Evolutionary conservation across 1,139 yeast genomes (phyloP), one percentile per base, ranked within the genome.

Genomic region (Saccharomyces pastorianus): DNA sequence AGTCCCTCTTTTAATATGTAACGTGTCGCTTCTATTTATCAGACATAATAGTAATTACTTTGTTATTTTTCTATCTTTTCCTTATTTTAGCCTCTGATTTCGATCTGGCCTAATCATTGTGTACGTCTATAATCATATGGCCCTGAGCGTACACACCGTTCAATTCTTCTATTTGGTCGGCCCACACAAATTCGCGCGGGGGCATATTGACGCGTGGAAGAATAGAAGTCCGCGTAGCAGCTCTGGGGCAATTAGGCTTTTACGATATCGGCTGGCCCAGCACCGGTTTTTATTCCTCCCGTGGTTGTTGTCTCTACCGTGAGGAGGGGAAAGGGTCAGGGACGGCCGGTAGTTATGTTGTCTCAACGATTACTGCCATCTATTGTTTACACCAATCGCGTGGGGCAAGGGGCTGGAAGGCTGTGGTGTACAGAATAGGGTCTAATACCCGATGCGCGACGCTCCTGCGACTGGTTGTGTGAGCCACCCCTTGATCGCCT

Each of bases 401-500:
- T 38, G 44, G 44, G 44, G 44, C 44, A 38, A 11, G 44, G 44
- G 44, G 44, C n/a, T 4, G n/a, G 13, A 4, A 20, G 13, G 44
- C n/a, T 38, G 44, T 38, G 44, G 44, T 38, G 44, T 20, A 38
- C 44, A 9, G 44, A 11, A 38, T 38, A 38, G 44, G 44, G 44
- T 38, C 44, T 38, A 9, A 11, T 25, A 11, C 23, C n/a, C 25
- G 8, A 13, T 20, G 6, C 6, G 26, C 13, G 2, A 13, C 25
- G 44, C 13, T 23, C 44, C 44, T 38, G 44, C 44, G 44, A 13
- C 26, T 11, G 4, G 13, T 20, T 38, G 44, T 38, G 25, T 38
- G 44, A 38, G 44, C 44, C 44, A 38, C 25, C 44, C 44, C 44
- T 38, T 38, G 44, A 38, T 38, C 25, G 44, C 44, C 44, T 38